Percentiles rank a stretch among this genome's conserved stretches.
Evolutionary conservation across 108 stramenopile genomes (phyloP).

Genomic region (Pseudonitzschia delicatissima): DNA sequence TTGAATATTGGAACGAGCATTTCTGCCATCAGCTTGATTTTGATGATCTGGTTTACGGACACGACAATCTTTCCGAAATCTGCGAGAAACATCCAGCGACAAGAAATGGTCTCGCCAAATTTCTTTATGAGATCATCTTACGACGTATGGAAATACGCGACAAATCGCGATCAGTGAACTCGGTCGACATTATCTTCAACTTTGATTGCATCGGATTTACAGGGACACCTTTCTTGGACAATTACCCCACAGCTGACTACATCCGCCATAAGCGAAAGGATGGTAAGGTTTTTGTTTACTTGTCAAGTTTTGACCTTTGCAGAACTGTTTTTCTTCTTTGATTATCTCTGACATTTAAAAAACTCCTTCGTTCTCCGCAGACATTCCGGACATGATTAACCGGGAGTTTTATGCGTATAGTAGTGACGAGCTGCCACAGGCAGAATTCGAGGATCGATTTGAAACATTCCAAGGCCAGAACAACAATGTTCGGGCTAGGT

Average conservation of each 20-base stretch:
- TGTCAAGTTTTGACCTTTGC: not conserved
- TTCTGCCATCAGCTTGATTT: constrained; percentile 28
- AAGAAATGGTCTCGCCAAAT: constrained; percentile 23
- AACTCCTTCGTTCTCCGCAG: not conserved
- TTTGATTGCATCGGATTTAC: constrained; percentile 40
- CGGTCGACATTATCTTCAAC: constrained; percentile 37
- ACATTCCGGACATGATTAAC: constrained; percentile 31
- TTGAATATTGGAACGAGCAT: constrained; percentile 35
- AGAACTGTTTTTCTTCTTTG: not conserved
- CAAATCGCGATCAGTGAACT: constrained; percentile 22
- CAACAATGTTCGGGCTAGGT: constrained; percentile 22
- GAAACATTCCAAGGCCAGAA: constrained; percentile 29
- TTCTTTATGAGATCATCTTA: constrained; percentile 27
- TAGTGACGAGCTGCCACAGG: constrained; percentile 11
- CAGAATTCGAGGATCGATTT: constrained; percentile 27
- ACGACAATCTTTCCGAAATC: constrained; percentile 34
- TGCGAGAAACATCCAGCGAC: constrained; percentile 29
- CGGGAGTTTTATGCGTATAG: constrained; percentile 31
- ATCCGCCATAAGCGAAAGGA: constrained; percentile 28
- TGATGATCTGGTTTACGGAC: constrained; percentile 35
- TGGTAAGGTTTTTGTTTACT: constrained; percentile 3
- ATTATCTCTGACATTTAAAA: not conserved
- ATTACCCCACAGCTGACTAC: constrained; percentile 34
- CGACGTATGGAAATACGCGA: constrained; percentile 37
- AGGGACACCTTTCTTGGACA: constrained; percentile 35